Conservation (phyloP, 305 asterid genomes). For the Fraxinus dipetala region DNA sequence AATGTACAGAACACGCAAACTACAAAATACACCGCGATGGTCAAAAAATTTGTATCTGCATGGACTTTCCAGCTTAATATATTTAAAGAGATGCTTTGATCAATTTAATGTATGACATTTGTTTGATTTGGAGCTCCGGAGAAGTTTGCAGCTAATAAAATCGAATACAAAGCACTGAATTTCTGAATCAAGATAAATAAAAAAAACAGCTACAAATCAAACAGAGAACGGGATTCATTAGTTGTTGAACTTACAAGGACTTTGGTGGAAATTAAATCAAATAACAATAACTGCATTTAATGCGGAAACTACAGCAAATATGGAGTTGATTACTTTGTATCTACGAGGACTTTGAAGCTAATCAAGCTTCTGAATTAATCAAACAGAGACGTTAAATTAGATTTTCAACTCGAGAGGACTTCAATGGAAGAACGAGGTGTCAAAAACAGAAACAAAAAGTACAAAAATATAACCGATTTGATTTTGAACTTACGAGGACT, state of each 20-base stretch:
- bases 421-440: background rate
- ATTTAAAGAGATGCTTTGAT: background rate
- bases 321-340: background rate
- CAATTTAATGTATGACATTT: background rate
- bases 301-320: background rate
- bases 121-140: background rate
- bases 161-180: background rate
- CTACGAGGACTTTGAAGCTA: background rate
- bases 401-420: background rate
- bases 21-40: background rate
- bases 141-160: background rate
- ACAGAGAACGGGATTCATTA: background rate
- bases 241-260: background rate
- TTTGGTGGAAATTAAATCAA: background rate
- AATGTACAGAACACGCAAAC: background rate
- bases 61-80: background rate
- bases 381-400: background rate
- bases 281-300: background rate
- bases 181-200: background rate
- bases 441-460: background rate
- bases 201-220: background rate
- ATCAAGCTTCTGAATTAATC: background rate
- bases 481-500: slow-evolving; percentile 41
- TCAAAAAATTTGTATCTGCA: background rate
- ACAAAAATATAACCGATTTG: slow-evolving; percentile 7